Conservation (phyloP, 768 basidiomycete genomes). For the Daedaleopsis nitida region DNA sequence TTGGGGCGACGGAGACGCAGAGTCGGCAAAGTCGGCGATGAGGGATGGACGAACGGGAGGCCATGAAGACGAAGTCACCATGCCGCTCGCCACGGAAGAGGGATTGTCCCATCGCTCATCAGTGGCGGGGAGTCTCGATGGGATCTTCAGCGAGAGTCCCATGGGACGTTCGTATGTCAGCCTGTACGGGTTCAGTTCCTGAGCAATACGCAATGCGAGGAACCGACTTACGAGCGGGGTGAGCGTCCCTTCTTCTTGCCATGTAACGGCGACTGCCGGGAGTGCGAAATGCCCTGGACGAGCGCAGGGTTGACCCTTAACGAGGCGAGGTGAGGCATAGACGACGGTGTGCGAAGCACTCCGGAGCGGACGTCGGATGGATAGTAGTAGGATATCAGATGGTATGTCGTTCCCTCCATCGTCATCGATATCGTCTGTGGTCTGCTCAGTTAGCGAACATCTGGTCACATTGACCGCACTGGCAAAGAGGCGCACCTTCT, state of each 20-base stretch:
- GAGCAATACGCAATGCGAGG: background rate
- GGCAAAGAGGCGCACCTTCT: constrained; percentile 16
- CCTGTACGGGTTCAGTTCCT: background rate
- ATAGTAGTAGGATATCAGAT: constrained; percentile 22
- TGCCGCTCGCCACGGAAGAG: background rate
- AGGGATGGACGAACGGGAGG: background rate
- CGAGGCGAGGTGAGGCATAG: constrained; percentile 11
- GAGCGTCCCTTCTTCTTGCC: constrained; percentile 5
- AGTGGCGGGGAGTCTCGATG: background rate
- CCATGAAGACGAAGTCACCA: background rate
- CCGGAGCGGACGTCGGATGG: constrained; percentile 22
- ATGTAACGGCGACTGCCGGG: constrained; percentile 9
- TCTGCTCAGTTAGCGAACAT: background rate
- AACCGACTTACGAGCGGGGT: background rate
- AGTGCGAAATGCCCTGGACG: constrained; percentile 10
- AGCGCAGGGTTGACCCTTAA: constrained; percentile 13
- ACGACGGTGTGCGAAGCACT: constrained; percentile 13
- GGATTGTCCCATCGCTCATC: background rate
- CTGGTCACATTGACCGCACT: no score
- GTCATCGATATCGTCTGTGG: constrained; percentile 18
- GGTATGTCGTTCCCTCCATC: constrained; percentile 21
- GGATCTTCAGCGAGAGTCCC: background rate
- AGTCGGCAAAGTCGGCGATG: background rate
- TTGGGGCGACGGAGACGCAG: background rate
- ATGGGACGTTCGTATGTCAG: background rate